Percentiles rank a stretch among this genome's conserved stretches.
These are phyloP conservation scores for Cladosporium halotolerans DNA, from an alignment of 2,329 filamentous ascomycete genomes.

Conservation along the genomic window DNA sequence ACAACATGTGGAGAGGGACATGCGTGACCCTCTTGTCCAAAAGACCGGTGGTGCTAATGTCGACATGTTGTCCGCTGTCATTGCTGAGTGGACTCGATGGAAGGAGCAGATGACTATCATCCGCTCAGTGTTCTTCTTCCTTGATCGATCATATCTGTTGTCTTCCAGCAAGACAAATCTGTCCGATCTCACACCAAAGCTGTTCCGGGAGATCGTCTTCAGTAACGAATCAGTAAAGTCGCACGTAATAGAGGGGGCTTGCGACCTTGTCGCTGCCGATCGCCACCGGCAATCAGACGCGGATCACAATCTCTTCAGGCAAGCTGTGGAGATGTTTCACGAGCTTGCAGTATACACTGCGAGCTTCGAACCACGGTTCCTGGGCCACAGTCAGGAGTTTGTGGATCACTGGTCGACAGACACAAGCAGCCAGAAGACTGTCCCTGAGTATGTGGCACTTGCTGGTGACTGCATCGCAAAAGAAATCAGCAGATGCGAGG, in stretches of 20 bases:
- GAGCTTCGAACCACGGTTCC: slow-evolving; percentile 70
- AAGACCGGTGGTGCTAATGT: slow-evolving; percentile 53
- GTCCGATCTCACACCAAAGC: slow-evolving; percentile 69
- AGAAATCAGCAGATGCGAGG: slow-evolving; percentile 71
- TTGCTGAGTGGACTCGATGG: slow-evolving; percentile 70
- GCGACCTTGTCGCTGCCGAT: slow-evolving; percentile 67
- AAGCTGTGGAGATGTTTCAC: slow-evolving; percentile 75
- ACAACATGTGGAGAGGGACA: slow-evolving; percentile 49
- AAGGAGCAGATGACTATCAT: slow-evolving; percentile 71
- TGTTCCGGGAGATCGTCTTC: slow-evolving; percentile 64
- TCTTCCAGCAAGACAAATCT: slow-evolving; percentile 67
- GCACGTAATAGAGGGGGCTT: slow-evolving; percentile 63
- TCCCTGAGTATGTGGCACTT: slow-evolving; percentile 70
- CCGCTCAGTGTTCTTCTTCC: slow-evolving; percentile 84
- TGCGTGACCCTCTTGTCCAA: slow-evolving; percentile 56
- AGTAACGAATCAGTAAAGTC: slow-evolving; percentile 46
- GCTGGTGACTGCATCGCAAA: slow-evolving; percentile 62
- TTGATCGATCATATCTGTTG: slow-evolving; percentile 83
- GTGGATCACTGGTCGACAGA: slow-evolving; percentile 64
- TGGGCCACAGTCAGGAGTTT: slow-evolving; percentile 61
- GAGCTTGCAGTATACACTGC: slow-evolving; percentile 75
- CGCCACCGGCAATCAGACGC: slow-evolving; percentile 49
- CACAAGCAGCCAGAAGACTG: slow-evolving; percentile 52
- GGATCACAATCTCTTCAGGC: slow-evolving; percentile 61
- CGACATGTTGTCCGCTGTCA: slow-evolving; percentile 55